These are phyloP conservation scores for Calonectria fujianensis DNA, from an alignment of 2,329 filamentous ascomycete species.

Conservation along the genomic window DNA sequence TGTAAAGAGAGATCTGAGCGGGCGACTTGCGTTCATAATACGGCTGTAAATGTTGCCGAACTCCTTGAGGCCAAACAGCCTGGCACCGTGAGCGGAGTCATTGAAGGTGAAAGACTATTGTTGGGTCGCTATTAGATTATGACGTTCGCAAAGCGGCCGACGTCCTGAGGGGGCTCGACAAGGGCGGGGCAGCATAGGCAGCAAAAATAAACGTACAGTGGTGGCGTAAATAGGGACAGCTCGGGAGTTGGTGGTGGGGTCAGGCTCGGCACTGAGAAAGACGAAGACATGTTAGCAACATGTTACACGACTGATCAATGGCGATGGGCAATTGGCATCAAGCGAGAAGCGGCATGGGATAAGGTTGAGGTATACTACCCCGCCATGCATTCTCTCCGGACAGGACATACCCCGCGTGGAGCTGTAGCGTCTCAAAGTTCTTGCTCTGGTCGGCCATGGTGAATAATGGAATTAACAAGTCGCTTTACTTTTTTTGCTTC, in stretches of 20 bases:
- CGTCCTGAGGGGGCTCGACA: constrained; percentile 7
- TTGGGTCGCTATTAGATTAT: constrained; percentile 6
- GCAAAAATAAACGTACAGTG: constrained; percentile 67
- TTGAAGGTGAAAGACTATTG: constrained; percentile 90
- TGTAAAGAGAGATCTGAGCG: background rate
- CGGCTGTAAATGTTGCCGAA: constrained; percentile 98
- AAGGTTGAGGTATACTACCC: constrained; percentile 35
- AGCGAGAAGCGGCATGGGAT: background rate
- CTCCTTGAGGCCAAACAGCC: constrained; percentile 97
- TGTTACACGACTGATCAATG: constrained; percentile 11
- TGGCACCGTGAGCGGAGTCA: constrained; percentile 95
- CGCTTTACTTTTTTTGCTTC: background rate
- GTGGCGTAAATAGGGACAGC: constrained; percentile 98
- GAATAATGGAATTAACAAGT: constrained; percentile 19
- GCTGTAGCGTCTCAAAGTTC: constrained; percentile 89
- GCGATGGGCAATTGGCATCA: constrained; percentile 21
- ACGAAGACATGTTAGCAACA: constrained; percentile 34
- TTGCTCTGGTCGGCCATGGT: constrained; percentile 69
- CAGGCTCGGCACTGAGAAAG: constrained; percentile 81
- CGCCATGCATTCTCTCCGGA: constrained; percentile 40
- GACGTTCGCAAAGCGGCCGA: constrained; percentile 14
- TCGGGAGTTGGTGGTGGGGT: constrained; percentile 87
- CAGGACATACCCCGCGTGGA: constrained; percentile 83
- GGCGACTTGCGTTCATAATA: constrained; percentile 86
- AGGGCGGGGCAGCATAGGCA: constrained; percentile 15